These are phyloP conservation scores for Cryptococcus jaspeensis DNA, from an alignment of 1,284 basidiomycete species.

Conservation along the genomic window DNA sequence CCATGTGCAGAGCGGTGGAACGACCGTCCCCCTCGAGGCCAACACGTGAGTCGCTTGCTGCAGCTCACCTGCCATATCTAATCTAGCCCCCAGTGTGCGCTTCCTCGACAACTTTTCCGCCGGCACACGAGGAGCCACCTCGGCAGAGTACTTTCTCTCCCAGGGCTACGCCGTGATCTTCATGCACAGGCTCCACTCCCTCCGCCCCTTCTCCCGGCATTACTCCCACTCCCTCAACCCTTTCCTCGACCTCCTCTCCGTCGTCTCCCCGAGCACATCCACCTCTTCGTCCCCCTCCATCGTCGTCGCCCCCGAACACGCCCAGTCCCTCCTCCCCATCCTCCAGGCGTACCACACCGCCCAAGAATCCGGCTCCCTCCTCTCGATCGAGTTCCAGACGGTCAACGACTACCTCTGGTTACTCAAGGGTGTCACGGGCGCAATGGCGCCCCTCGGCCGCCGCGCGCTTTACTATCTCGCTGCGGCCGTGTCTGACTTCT, in stretches of 20 bases:
- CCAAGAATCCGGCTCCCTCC: slow-evolving; percentile 68
- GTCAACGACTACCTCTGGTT: slow-evolving; percentile 97
- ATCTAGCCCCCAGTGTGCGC: slow-evolving; percentile 67
- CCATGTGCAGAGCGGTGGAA: slow-evolving; percentile 76
- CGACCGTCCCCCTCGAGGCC: slow-evolving; percentile 90
- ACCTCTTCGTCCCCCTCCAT: slow-evolving; percentile 51
- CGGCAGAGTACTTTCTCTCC: slow-evolving; percentile 92
- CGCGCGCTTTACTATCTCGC: slow-evolving; percentile 92
- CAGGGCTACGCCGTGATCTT: slow-evolving; percentile 97
- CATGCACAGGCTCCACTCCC: slow-evolving; percentile 94
- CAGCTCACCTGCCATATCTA: background rate
- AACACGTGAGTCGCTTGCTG: slow-evolving; percentile 72
- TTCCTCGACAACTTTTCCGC: slow-evolving; percentile 99
- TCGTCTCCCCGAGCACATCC: slow-evolving; percentile 54
- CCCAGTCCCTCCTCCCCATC: slow-evolving; percentile 64
- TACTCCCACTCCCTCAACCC: slow-evolving; percentile 98
- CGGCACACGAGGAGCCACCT: slow-evolving; percentile 95
- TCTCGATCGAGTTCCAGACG: slow-evolving; percentile 87
- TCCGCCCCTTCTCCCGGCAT: slow-evolving; percentile 93
- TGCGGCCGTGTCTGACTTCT: slow-evolving; percentile 97
- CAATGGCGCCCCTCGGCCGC: slow-evolving; percentile 62
- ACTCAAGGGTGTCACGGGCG: slow-evolving; percentile 69
- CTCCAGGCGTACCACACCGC: slow-evolving; percentile 79
- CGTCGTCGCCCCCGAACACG: slow-evolving; percentile 63
- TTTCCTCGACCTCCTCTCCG: slow-evolving; percentile 91